Conservation (phyloP, 768 basidiomycete species). For the Grammothele lineata region DNA sequence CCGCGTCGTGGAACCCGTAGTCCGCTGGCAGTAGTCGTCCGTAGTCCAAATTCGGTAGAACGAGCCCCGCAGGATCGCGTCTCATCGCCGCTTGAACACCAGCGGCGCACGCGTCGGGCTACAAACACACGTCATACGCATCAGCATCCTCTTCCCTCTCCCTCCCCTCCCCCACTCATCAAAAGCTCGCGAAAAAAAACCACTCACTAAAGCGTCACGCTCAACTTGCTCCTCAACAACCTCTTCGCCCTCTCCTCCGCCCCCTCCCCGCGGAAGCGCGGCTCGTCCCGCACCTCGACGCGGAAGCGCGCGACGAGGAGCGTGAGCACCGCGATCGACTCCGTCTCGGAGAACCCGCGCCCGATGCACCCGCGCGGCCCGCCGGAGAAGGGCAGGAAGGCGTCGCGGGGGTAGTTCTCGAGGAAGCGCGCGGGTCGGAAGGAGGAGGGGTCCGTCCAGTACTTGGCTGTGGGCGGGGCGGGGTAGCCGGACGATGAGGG, state of each 20-base stretch:
- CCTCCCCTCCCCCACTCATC: neutral
- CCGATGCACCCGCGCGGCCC: constrained; percentile 45
- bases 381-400: constrained; percentile 49
- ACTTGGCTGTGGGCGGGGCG: constrained; percentile 25
- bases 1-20: no score
- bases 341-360: constrained; percentile 48
- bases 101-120: constrained; percentile 20
- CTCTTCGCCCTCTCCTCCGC: constrained; percentile 40
- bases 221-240: constrained; percentile 12
- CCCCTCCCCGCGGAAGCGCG: constrained; percentile 38
- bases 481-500: neutral
- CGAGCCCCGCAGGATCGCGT: no score
- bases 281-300: constrained; percentile 30
- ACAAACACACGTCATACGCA: neutral
- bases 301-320: constrained; percentile 45
- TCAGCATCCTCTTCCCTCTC: neutral
- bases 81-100: constrained; percentile 14
- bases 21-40: no score
- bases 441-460: constrained; percentile 34
- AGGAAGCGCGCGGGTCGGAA: constrained; percentile 45
- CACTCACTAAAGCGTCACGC: constrained; percentile 23
- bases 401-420: constrained; percentile 49
- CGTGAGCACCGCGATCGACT: constrained; percentile 45
- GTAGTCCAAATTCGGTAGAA: no score
- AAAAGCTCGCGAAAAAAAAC: neutral